Percentiles rank a stretch among this genome's conserved stretches.
Conservation (phyloP, 768 basidiomycete species). For the Cantharellus anzutake region DNA sequence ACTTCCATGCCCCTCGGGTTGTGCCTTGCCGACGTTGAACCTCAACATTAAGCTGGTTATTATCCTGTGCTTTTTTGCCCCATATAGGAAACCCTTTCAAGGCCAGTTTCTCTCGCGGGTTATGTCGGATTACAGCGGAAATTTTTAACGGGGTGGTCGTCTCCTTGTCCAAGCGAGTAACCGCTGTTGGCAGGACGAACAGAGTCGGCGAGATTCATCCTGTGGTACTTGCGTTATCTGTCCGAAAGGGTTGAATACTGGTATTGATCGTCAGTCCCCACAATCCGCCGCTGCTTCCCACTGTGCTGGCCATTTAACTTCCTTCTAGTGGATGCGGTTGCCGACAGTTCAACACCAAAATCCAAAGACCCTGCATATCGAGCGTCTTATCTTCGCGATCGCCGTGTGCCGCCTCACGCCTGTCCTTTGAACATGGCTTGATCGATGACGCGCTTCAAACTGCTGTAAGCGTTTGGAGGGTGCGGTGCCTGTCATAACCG, state of each 20-base stretch:
- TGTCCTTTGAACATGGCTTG: slow-evolving; percentile 11
- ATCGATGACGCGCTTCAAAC: slow-evolving; percentile 36
- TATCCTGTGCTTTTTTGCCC: too few relatives aligned
- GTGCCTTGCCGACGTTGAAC: too few relatives aligned
- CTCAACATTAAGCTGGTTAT: too few relatives aligned
- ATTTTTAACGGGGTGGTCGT: neutral
- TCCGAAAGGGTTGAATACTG: slow-evolving; percentile 55
- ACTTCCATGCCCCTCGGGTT: too few relatives aligned
- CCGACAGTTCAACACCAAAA: too few relatives aligned
- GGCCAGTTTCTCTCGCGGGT: too few relatives aligned
- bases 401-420: slow-evolving; percentile 13
- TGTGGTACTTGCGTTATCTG: slow-evolving; percentile 49
- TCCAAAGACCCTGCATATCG: slow-evolving; percentile 31
- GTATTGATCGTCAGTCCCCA: slow-evolving; percentile 44
- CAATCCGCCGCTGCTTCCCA: neutral
- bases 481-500: slow-evolving; percentile 69
- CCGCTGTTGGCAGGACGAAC: slow-evolving; percentile 36
- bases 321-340: too few relatives aligned
- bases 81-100: too few relatives aligned
- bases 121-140: too few relatives aligned
- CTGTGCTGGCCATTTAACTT: neutral
- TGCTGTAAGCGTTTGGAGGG: slow-evolving; percentile 47
- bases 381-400: slow-evolving; percentile 28
- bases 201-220: slow-evolving; percentile 41
- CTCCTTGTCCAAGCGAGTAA: slow-evolving; percentile 45